phyloP scores from a whole-genome alignment of 805 yeast species.

The Allodekkera sacchari region DNA sequence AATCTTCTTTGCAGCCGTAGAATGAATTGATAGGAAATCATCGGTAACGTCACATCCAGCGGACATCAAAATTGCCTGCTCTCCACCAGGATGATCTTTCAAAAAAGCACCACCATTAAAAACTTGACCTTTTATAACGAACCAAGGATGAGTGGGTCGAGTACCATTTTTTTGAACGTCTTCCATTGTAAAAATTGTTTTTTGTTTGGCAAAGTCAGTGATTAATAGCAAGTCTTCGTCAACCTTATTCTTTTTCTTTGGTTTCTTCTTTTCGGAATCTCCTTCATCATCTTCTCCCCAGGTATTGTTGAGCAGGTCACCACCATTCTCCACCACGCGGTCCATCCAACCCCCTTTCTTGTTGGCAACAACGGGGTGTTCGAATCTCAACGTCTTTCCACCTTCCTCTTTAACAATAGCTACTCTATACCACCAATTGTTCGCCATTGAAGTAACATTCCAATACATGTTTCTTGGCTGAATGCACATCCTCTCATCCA shows the following conservation, averaged over 20 bases:
- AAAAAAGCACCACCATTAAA: not conserved
- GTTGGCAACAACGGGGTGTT: conserved; percentile 21
- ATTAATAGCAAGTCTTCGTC: conserved; percentile 24
- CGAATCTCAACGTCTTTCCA: conserved; percentile 11
- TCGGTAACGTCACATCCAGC: conserved; percentile 7
- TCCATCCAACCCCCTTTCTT: conserved; percentile 30
- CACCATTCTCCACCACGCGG: conserved; percentile 24
- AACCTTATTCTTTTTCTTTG: conserved; percentile 1
- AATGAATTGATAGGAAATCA: conserved; percentile 28
- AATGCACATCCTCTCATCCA: conserved; percentile 27
- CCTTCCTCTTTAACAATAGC: conserved; percentile 14
- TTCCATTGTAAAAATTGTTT: conserved; percentile 10
- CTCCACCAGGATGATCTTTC: conserved; percentile 2
- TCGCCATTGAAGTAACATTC: conserved; percentile 29
- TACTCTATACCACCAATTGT: conserved; percentile 30
- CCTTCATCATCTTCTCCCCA: conserved; percentile 24
- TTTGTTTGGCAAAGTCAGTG: conserved; percentile 18
- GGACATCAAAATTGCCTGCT: not conserved
- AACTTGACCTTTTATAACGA: not conserved
- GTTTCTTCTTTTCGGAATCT: not conserved
- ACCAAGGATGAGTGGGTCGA: conserved; percentile 6
- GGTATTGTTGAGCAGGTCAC: conserved; percentile 20
- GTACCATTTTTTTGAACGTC: conserved; percentile 1
- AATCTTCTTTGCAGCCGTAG: conserved; percentile 20
- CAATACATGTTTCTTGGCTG: conserved; percentile 31